Conservation (phyloP, 331 rosid genomes). For the Saraca asoca region DNA sequence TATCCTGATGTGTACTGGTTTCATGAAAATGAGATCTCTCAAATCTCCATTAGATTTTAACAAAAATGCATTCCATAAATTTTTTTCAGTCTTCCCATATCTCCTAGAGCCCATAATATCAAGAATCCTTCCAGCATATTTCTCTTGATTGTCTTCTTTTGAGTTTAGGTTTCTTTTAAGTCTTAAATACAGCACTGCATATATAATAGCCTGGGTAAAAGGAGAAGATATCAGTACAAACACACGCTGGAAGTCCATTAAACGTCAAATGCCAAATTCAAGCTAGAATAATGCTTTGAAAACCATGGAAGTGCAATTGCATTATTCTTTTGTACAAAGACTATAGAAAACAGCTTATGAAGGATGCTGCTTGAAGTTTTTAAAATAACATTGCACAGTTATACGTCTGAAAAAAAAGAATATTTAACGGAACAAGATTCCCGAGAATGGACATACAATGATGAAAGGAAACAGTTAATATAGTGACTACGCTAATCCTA, state of each 20-base stretch:
- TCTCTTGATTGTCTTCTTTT: conserved; percentile 46
- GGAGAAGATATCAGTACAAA: conserved; percentile 15
- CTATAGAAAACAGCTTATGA: no score
- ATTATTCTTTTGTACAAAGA: no score
- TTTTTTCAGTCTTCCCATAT: conserved; percentile 52
- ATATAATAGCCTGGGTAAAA: conserved; percentile 65
- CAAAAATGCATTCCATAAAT: conserved; percentile 53
- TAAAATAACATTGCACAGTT: no score
- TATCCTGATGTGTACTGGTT: conserved; percentile 68
- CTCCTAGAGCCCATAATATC: conserved; percentile 55
- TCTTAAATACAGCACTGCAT: conserved; percentile 62
- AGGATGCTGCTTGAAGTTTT: no score
- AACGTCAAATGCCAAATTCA: conserved; percentile 3
- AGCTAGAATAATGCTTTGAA: not conserved
- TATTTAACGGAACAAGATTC: no score
- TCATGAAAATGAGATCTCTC: conserved; percentile 72
- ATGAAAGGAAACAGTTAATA: no score
- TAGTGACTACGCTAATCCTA: no score
- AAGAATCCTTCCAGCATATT: conserved; percentile 60
- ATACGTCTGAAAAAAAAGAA: no score
- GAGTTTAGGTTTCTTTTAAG: conserved; percentile 43
- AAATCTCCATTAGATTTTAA: conserved; percentile 57
- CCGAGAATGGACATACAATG: no score
- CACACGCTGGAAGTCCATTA: not conserved
- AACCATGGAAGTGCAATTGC: no score